phyloP scores from a whole-genome alignment of 2,329 filamentous ascomycete species.

The Penicillium frequentans region DNA sequence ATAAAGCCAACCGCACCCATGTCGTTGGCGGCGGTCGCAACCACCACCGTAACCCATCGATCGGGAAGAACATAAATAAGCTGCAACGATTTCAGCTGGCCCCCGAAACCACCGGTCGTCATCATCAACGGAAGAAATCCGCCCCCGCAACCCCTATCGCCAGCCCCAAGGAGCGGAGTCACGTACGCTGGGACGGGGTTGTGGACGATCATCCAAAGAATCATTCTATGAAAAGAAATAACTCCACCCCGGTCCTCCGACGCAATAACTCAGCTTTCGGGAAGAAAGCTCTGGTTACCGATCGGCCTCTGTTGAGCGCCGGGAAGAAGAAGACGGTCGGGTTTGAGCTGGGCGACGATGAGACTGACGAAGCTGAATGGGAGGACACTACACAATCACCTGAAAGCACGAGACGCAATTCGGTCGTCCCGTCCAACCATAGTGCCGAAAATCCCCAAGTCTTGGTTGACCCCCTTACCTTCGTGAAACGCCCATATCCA shows the following conservation, averaged over 20 bases:
- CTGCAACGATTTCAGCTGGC: constrained; percentile 39
- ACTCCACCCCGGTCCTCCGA: constrained; percentile 44
- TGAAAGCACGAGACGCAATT: constrained; percentile 48
- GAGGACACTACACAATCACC: constrained; percentile 51
- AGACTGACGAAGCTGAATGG: constrained; percentile 49
- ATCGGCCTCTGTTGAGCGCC: constrained; percentile 34
- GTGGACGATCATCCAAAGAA: constrained; percentile 35
- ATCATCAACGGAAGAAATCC: constrained; percentile 50
- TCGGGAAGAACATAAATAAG: constrained; percentile 47
- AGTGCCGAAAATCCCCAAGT: constrained; percentile 36
- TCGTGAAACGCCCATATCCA: constrained; percentile 42
- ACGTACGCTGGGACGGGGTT: constrained; percentile 46
- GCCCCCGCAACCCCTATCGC: constrained; percentile 44
- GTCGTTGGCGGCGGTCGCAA: constrained; percentile 42
- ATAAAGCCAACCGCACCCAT: constrained; percentile 43
- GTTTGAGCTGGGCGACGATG: constrained; percentile 46
- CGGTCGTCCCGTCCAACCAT: constrained; percentile 37
- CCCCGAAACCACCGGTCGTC: constrained; percentile 31
- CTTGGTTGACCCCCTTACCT: constrained; percentile 41
- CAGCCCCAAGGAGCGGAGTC: constrained; percentile 39
- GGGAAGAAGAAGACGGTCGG: constrained; percentile 48
- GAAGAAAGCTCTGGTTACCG: constrained; percentile 41
- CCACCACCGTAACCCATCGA: constrained; percentile 45
- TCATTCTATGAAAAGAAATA: constrained; percentile 46
- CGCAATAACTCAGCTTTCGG: constrained; percentile 39